Base-by-base conservation (phyloP, 805 yeast genomes). In the Spencermartinsiella europaea region DNA sequence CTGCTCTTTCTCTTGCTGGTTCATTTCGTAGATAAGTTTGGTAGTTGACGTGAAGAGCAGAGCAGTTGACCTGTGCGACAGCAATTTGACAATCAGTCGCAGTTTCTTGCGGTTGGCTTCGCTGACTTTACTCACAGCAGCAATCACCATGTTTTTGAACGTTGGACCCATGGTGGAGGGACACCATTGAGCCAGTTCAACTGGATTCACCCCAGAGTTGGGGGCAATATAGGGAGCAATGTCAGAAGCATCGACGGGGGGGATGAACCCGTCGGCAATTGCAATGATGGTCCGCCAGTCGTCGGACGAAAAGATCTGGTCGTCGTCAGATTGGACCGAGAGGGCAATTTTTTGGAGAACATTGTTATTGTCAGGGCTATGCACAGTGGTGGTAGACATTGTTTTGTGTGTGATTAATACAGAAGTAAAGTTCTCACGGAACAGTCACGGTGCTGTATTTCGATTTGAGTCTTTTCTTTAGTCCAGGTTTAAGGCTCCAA, bases 1-100 rank as follows among this genome's bases (percentile, higher is more conserved):
- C 2, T 43, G 49, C 39, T 59, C 67, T 16, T 69, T 57, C 50
- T 74, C 69, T 5, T 27, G 42, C 1, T 14, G 40, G 15, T 50
- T 21, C 64, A 62, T 59, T 17, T 61, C 62, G 21, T 56, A 45
- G 7, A 62, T 12, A 1, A 59, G 51, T 21, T 36, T 31, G 5
- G 47, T 46, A 16, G 58, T 49, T 10, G 48, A 45, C 5, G 64
- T 62, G 19, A 62, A 40, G 12, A 54, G 41, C 4, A 49, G 19
- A 1, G 64, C 61, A 2, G 58, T 22, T 3, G 52, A 52, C 10
- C 61, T 49, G 44, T 46, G 51, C 21, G 55, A 38, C 36, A 62
- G 50, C 10, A 51, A 47, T 15, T 41, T 48, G 36, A 58, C 42
- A 17, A 53, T 46, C 19, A 57, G 34, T 20, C 27, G 28, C 20